Evolutionary conservation across 208 protist species (phyloP).

Genomic region (Trypanosoma grayi): DNA sequence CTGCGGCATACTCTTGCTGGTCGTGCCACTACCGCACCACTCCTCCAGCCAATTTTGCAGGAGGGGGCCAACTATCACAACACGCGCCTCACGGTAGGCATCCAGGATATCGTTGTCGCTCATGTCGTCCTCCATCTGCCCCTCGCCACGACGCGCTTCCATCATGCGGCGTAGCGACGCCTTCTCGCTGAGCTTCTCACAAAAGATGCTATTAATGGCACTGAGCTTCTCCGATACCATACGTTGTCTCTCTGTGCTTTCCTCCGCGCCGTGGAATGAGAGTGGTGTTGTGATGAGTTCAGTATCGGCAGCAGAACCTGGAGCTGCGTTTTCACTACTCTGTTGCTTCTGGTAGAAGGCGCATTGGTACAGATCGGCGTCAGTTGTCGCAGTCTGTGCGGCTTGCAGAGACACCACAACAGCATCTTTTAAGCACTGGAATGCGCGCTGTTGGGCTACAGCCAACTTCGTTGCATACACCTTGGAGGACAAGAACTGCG

Average conservation of each 20-base stretch:
- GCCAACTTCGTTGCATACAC: slow-evolving; percentile 66
- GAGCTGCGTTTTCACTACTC: not conserved
- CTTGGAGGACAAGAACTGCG: slow-evolving; percentile 75
- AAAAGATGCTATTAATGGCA: slow-evolving; percentile 58
- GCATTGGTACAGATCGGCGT: slow-evolving; percentile 9
- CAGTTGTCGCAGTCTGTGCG: slow-evolving; percentile 21
- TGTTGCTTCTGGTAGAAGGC: slow-evolving; percentile 10
- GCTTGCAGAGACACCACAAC: slow-evolving; percentile 43
- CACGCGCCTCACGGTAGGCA: slow-evolving; percentile 61
- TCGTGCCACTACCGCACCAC: slow-evolving; percentile 7
- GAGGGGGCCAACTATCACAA: slow-evolving; percentile 62
- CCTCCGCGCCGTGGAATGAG: slow-evolving; percentile 7
- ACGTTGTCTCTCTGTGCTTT: slow-evolving; percentile 12
- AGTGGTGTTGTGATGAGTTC: not conserved
- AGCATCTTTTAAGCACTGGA: slow-evolving; percentile 44
- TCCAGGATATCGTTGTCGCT: slow-evolving; percentile 47
- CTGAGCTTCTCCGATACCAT: slow-evolving; percentile 31
- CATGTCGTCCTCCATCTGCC: slow-evolving; percentile 38
- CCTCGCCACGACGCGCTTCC: slow-evolving; percentile 40
- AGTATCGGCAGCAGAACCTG: not conserved
- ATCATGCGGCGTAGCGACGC: slow-evolving; percentile 68
- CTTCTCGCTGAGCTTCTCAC: slow-evolving; percentile 33
- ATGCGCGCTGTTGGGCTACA: slow-evolving; percentile 53
- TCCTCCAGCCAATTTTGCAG: slow-evolving; percentile 55
- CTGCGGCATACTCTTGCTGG: slow-evolving; percentile 36